These are phyloP conservation scores for Metarhizium brunneum DNA, from an alignment of 2,329 filamentous ascomycete genomes.

Conservation along the genomic window DNA sequence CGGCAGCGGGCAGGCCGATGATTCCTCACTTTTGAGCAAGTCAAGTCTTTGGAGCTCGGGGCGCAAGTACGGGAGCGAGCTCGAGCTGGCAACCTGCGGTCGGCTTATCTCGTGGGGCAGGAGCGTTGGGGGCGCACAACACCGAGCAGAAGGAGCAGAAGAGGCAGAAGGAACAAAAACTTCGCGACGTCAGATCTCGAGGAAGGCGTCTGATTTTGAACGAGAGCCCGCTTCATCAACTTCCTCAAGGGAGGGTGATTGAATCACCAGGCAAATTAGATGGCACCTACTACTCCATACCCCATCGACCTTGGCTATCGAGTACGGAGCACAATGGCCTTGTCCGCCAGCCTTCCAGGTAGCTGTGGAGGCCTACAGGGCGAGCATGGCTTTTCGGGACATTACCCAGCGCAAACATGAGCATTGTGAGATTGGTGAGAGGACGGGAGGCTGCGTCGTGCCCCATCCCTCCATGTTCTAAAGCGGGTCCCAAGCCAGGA, in stretches of 20 bases:
- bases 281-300: background rate
- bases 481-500: background rate
- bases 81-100: no score
- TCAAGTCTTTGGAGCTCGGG: no score
- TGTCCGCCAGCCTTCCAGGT: no score
- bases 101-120: background rate
- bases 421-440: slow-evolving; percentile 18
- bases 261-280: background rate
- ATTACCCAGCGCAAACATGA: slow-evolving; percentile 2
- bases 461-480: background rate
- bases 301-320: no score
- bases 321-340: no score
- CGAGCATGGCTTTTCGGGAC: background rate
- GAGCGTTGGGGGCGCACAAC: background rate
- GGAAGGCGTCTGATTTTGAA: background rate
- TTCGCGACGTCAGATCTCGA: background rate
- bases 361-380: background rate
- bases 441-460: slow-evolving; percentile 6
- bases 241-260: slow-evolving; percentile 6
- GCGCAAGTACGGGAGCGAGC: no score
- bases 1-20: no score
- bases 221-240: background rate
- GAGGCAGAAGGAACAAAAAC: background rate
- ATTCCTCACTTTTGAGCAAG: no score
- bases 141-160: background rate